Conservation (phyloP, 108 stramenopile species). For the Schizochytrium sp. region DNA sequence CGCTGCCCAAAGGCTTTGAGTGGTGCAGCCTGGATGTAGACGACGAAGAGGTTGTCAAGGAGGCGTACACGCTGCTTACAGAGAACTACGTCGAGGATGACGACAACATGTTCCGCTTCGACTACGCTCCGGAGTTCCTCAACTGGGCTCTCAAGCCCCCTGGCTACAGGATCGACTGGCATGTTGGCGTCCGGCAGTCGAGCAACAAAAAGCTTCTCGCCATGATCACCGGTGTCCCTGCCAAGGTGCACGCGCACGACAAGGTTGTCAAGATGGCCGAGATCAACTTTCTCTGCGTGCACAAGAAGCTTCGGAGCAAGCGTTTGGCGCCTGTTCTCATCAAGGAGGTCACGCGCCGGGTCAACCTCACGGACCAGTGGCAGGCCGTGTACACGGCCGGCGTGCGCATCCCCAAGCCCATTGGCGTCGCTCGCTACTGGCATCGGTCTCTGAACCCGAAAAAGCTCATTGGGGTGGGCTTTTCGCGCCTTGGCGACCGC, state of each 20-base stretch:
- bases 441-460: constrained; percentile 86
- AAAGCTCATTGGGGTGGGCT: constrained; percentile 87
- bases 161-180: constrained; percentile 64
- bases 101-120: constrained; percentile 91
- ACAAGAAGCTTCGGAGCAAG: constrained; percentile 90
- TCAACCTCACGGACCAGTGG: constrained; percentile 76
- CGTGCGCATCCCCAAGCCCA: constrained; percentile 83
- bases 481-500: constrained; percentile 66
- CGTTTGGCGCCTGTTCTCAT: constrained; percentile 94
- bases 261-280: constrained; percentile 41
- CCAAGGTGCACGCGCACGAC: constrained; percentile 55
- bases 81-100: constrained; percentile 99
- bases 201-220: constrained; percentile 75
- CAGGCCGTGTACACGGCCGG: constrained; percentile 99
- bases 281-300: constrained; percentile 98
- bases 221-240: constrained; percentile 88
- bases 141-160: constrained; percentile 87
- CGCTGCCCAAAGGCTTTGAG: constrained; percentile 89
- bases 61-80: constrained; percentile 84
- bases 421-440: constrained; percentile 81
- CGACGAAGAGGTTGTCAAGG: constrained; percentile 48
- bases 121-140: constrained; percentile 80
- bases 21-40: constrained; percentile 79
- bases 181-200: constrained; percentile 75
- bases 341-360: constrained; percentile 95